Evolutionary conservation across 805 yeast genomes (phyloP).

Genomic region (Ascoidea rubescens): DNA sequence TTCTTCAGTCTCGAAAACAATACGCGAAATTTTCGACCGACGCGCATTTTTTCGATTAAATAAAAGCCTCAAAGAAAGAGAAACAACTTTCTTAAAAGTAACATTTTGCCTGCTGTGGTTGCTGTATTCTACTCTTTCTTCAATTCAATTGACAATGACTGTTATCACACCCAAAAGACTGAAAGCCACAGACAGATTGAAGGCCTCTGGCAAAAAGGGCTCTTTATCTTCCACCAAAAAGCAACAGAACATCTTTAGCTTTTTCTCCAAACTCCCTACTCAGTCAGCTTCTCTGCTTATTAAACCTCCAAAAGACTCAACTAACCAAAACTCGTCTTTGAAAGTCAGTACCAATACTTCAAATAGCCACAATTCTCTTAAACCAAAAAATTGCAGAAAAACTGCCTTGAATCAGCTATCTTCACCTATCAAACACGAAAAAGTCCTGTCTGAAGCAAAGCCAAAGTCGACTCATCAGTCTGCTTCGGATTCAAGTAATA

Average conservation of each 20-base stretch:
- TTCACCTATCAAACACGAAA: constrained; percentile 3
- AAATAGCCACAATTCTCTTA: constrained; percentile 1
- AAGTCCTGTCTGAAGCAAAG: neutral
- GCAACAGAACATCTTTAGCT: constrained; percentile 21
- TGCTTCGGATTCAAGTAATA: too few species aligned
- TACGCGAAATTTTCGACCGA: too few species aligned
- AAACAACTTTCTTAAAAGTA: too few species aligned
- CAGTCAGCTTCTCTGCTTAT: constrained; percentile 1
- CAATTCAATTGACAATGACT: neutral
- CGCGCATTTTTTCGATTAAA: too few species aligned
- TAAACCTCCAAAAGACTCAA: constrained; percentile 1
- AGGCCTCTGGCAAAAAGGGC: neutral
- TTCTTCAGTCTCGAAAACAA: too few species aligned
- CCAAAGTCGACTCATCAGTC: neutral
- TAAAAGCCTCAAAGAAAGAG: too few species aligned
- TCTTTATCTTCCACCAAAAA: constrained; percentile 18
- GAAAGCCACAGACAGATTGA: neutral
- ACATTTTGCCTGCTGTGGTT: too few species aligned
- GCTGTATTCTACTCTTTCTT: too few species aligned
- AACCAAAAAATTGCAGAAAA: constrained; percentile 5
- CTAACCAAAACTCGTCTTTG: neutral
- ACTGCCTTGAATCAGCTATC: constrained; percentile 4
- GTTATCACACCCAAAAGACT: neutral
- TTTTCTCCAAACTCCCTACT: constrained; percentile 18
- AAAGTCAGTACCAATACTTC: neutral